Evolutionary conservation across 2,329 filamentous ascomycete genomes (phyloP).

Genomic region (Microthyrium microscopicum): DNA sequence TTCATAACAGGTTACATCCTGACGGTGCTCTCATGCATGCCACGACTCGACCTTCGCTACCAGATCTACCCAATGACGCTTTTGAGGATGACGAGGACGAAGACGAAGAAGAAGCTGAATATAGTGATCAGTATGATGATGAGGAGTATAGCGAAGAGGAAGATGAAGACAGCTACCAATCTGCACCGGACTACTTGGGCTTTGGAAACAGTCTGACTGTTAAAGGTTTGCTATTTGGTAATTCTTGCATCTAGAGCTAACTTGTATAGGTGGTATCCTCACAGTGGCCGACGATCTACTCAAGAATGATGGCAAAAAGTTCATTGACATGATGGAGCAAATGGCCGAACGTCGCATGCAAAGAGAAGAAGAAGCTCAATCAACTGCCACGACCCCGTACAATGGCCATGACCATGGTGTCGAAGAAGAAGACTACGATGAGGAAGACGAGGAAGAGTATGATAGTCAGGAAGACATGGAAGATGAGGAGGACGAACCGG

Average conservation of each 20-base stretch:
- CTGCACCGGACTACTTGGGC: conserved; percentile 77
- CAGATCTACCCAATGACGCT: conserved; percentile 35
- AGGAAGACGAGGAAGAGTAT: conserved; percentile 53
- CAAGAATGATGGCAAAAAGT: conserved; percentile 98
- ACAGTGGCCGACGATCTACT: conserved; percentile 96
- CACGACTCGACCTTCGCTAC: conserved; percentile 35
- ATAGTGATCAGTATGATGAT: conserved; percentile 48
- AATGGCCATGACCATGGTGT: conserved; percentile 51
- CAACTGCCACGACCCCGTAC: conserved; percentile 40
- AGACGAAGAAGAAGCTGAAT: conserved; percentile 35
- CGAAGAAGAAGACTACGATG: conserved; percentile 60
- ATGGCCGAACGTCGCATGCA: conserved; percentile 94
- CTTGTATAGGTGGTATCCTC: conserved; percentile 67
- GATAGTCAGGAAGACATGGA: conserved; percentile 49
- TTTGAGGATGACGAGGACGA: conserved; percentile 41
- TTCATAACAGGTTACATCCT: conserved; percentile 39
- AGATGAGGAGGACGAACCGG: conserved; percentile 42
- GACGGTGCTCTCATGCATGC: conserved; percentile 42
- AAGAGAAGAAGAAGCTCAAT: conserved; percentile 76
- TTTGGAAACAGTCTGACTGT: conserved; percentile 96
- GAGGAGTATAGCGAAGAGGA: conserved; percentile 50
- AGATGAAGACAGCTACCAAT: conserved; percentile 46
- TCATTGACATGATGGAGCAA: conserved; percentile 99
- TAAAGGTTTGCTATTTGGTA: conserved; percentile 41
- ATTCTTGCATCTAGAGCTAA: conserved; percentile 11